These are phyloP conservation scores for Orobanche coerulescens DNA, from an alignment of 257 asterid genomes.

Conservation along the genomic window DNA sequence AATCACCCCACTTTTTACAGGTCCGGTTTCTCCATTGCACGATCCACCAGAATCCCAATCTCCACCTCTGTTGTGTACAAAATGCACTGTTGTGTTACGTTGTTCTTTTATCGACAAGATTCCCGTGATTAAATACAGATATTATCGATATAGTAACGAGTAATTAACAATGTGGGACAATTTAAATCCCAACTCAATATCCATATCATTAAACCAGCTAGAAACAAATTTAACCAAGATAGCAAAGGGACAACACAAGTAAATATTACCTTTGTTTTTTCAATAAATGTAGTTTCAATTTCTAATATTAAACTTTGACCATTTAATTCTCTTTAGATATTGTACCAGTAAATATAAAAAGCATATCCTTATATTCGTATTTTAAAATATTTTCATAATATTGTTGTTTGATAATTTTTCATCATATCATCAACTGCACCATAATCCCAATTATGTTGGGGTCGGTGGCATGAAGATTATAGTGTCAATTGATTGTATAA, in stretches of 20 bases:
- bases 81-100: not conserved
- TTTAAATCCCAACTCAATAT: not conserved
- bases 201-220: not conserved
- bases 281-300: no score
- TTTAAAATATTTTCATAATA: no score
- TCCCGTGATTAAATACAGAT: not conserved
- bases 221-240: not conserved
- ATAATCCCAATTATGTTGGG: no score
- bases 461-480: no score
- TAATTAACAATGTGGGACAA: no score
- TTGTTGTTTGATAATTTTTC: no score
- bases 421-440: no score
- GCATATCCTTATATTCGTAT: no score
- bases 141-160: not conserved
- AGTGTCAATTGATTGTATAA: no score
- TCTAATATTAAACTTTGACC: no score
- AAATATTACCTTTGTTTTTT: not conserved
- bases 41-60: conserved; percentile 99
- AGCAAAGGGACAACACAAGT: not conserved
- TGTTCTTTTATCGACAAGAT: not conserved
- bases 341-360: no score
- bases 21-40: conserved; percentile 74
- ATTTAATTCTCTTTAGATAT: no score
- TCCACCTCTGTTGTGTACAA: conserved; percentile 66
- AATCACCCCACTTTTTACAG: conserved; percentile 56